Evolutionary conservation across 768 basidiomycete genomes (phyloP), one percentile per base, ranked within the genome.

Genomic region (Mycena crocata): DNA sequence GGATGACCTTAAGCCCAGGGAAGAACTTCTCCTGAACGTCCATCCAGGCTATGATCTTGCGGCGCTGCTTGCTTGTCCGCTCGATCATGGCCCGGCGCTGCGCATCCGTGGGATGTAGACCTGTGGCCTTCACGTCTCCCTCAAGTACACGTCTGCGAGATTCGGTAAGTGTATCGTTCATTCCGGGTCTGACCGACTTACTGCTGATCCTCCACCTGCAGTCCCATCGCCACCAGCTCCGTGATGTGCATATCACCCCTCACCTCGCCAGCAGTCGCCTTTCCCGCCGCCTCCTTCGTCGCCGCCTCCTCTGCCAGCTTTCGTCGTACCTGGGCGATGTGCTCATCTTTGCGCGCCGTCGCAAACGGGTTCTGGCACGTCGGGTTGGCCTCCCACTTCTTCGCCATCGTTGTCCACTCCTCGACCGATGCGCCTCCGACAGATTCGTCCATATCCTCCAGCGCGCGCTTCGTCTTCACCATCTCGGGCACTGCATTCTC

Each of bases 161-260:
- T 21, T 2, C 23, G n/a, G 23, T 45, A 21, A 45, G 23, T 14
- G 23, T 24, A 21, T n/a, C 13, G 40, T 6, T 21, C 35, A 8
- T 15, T 9, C 35, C 15, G 9, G 8, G 5, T 21, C 26, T 0
- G 72, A 42, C 56, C 56, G 21, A 15, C 35, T 37, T 37, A 54
- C 69, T 72, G 71, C 34, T 68, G 51, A 3, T 59, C 66, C 48
- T 72, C 71, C 21, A 71, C 30, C 3, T 68, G 44, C 14, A 72
- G 31, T 14, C 71, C 66, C 19, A 60, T 54, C 24, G 40, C 42
- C n/a, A 72, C 42, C 24, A 64, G 62, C 34, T 61, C 50, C 13
- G 48, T 68, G 4, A 58, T 59, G 1, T 64, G 62, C 26, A 62
- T 51, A 32, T 72, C 66, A 14, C 52, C 28, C 24, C 57, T 48